Conservation (phyloP, 495 filamentous ascomycete genomes). For the Recurvomyces mirabilis region DNA sequence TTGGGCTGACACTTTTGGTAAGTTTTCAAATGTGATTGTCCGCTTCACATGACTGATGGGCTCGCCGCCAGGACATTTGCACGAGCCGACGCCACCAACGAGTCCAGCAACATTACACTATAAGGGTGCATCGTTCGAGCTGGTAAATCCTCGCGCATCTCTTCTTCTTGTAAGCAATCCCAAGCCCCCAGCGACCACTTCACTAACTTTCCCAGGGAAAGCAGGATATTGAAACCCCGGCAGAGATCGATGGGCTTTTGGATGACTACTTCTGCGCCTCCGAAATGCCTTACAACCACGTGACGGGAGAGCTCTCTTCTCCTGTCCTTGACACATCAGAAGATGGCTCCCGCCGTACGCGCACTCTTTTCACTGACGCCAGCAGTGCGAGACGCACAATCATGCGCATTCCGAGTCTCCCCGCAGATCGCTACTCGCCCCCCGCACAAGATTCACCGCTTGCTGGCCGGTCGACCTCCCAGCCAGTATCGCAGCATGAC, state of each 20-base stretch:
- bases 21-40: no score
- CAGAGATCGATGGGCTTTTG: constrained; percentile 19
- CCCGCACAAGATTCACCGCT: constrained; percentile 1
- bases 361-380: constrained; percentile 9
- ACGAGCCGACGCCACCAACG: constrained; percentile 9
- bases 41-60: not conserved
- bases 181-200: not conserved
- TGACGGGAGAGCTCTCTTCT: constrained; percentile 2
- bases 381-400: constrained; percentile 13
- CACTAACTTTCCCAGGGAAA: constrained; percentile 2
- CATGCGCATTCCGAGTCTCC: constrained; percentile 6
- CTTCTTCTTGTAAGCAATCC: constrained; percentile 9
- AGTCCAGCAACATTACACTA: constrained; percentile 19
- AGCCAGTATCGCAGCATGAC: not conserved
- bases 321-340: not conserved
- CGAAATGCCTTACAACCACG: constrained; percentile 7
- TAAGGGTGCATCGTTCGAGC: constrained; percentile 19
- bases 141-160: constrained; percentile 22
- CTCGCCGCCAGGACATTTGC: constrained; percentile 6
- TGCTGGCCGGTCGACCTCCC: not conserved
- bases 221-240: constrained; percentile 18
- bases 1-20: constrained; percentile 17
- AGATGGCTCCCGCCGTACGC: not conserved
- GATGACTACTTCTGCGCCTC: constrained; percentile 14
- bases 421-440: not conserved